Evolutionary conservation across 768 basidiomycete species (phyloP), one percentile per base, ranked within the genome.

Genomic region (Termitomyces sp.): DNA sequence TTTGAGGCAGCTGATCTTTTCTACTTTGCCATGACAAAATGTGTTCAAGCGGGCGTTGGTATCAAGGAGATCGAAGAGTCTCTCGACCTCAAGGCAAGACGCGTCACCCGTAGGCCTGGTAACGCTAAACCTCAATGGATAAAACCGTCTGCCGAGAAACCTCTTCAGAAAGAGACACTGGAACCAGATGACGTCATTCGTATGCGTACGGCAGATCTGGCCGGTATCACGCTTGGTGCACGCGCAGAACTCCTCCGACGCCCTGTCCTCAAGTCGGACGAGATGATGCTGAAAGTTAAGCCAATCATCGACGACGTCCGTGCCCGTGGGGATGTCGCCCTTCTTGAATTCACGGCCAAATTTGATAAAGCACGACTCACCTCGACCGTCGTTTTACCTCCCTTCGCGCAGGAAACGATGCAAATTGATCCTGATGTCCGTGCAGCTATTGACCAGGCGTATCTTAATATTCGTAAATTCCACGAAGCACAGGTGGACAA

Each of bases 1-100:
- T 96, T 95, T 60, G 97, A 99, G 72, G 92, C 94, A 7, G 96
- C 95, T 1, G 97, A 99, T 73, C 76, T 99, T 24, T 66, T 96
- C 42, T 99, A 98, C 75, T 99, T 99, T 68, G 84, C 89, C 1
- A 72, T 99, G 64, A 84, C 90, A 22, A 86, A 88, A 62, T 98
- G 96, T 67, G 78, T 92, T 22, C 82, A 88, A 46, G 79, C 85
- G 4, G 96, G 95, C 0, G 93, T 98, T 18, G 78, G 79, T 42
- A 76, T 98, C 63, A 74, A 81, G 24, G 94, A 98, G 61, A 84
- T 99, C 24, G 94, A 96, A 72, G 75, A 72, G 2, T 90, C 88
- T 9, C 73, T 99, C 50, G 91, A 98, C 70, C 74, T 72, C 63
- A 96, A 98, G 72, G 90, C 94, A 18, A 83, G 83, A 68, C 92